Evolutionary conservation across 805 yeast genomes (phyloP).

Genomic region (Zygoascus biomembranicola): DNA sequence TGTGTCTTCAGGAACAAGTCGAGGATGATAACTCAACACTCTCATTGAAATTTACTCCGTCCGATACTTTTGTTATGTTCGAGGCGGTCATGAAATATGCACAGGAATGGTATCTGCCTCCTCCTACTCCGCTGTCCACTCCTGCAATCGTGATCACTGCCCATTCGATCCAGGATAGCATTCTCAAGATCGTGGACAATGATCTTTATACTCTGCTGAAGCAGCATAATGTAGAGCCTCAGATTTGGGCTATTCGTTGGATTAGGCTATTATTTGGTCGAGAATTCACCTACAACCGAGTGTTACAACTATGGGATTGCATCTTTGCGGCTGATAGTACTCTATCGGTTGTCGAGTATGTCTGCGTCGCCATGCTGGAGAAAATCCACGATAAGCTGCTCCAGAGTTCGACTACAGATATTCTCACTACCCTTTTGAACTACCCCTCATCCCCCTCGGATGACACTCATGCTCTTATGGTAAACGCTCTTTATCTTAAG

Average conservation of each 20-base stretch:
- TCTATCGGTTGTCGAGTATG: slow-evolving; percentile 26
- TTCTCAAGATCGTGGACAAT: slow-evolving; percentile 24
- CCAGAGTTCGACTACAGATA: slow-evolving; percentile 13
- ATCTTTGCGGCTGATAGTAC: slow-evolving; percentile 27
- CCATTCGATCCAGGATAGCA: slow-evolving; percentile 24
- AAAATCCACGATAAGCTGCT: slow-evolving; percentile 18
- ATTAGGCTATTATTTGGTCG: slow-evolving; percentile 29
- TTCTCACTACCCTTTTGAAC: slow-evolving; percentile 17
- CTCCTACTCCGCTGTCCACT: slow-evolving; percentile 1
- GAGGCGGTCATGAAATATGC: slow-evolving; percentile 24
- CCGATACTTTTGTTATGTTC: slow-evolving; percentile 27
- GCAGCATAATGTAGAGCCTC: slow-evolving; percentile 27
- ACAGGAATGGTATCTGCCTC: slow-evolving; percentile 25
- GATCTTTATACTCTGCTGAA: slow-evolving; percentile 20
- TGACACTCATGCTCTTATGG: slow-evolving; percentile 12
- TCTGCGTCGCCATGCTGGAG: slow-evolving; percentile 28
- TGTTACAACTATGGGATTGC: slow-evolving; percentile 28
- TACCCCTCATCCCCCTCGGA: slow-evolving; percentile 14
- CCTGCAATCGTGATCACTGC: slow-evolving; percentile 27
- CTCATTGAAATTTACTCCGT: slow-evolving; percentile 17
- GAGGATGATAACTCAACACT: neutral
- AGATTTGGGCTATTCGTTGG: slow-evolving; percentile 33
- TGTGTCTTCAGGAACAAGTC: slow-evolving; percentile 6
- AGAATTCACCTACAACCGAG: slow-evolving; percentile 25
- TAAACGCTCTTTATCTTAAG: slow-evolving; percentile 19